Evolutionary conservation across 2,329 filamentous ascomycete genomes (phyloP).

Genomic region (Mycogone perniciosa): DNA sequence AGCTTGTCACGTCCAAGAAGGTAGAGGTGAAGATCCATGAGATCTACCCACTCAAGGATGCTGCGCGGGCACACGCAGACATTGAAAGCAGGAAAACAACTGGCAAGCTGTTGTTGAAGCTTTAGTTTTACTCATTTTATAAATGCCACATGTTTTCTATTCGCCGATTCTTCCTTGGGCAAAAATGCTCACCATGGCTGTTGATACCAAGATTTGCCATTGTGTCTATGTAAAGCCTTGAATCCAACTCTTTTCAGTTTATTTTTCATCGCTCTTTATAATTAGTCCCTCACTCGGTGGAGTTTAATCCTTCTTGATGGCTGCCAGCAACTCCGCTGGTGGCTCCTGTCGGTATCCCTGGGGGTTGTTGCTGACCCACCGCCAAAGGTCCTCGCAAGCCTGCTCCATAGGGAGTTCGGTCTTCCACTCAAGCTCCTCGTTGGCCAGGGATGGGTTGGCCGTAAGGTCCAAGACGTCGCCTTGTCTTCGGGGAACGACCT

Average conservation of each 20-base stretch:
- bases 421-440: constrained; percentile 87
- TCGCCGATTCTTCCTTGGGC: constrained; percentile 1
- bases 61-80: constrained; percentile 66
- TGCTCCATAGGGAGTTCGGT: constrained; percentile 85
- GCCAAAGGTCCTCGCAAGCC: constrained; percentile 90
- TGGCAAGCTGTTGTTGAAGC: constrained; percentile 74
- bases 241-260: constrained; percentile 9
- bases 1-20: constrained; percentile 61
- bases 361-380: constrained; percentile 95
- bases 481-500: constrained; percentile 73
- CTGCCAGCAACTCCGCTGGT: constrained; percentile 72
- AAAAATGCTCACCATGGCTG: background rate
- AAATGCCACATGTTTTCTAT: background rate
- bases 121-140: constrained; percentile 17
- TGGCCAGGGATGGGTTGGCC: constrained; percentile 80
- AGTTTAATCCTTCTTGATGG: constrained; percentile 40
- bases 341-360: constrained; percentile 89
- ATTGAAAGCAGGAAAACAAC: constrained; percentile 76
- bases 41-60: constrained; percentile 68
- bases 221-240: constrained; percentile 8
- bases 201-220: background rate
- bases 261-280: background rate
- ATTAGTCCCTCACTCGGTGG: background rate
- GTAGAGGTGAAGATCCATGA: constrained; percentile 70
- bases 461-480: constrained; percentile 95